Evolutionary conservation across 345 rosid species (phyloP).

Genomic region (Syzygium aromaticum): DNA sequence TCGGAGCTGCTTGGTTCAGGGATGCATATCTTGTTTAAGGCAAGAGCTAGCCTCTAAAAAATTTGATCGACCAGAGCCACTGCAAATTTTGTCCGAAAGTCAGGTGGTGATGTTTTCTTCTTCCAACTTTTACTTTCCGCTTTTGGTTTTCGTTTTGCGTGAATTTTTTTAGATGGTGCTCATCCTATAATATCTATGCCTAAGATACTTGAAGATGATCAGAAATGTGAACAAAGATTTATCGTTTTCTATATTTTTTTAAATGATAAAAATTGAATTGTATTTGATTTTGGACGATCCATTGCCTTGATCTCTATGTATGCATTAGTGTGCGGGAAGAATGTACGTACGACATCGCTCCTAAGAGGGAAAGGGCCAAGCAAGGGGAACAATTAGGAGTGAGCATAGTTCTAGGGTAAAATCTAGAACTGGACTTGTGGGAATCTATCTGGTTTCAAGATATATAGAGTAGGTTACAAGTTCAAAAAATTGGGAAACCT

Average conservation of each 20-base stretch:
- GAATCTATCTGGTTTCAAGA: too few species aligned
- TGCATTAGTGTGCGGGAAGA: slow-evolving; percentile 24
- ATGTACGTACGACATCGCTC: background rate
- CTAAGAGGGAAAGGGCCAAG: too few species aligned
- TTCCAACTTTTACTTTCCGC: background rate
- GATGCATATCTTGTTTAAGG: background rate
- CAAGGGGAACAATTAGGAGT: too few species aligned
- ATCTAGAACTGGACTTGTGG: too few species aligned
- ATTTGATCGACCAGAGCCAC: background rate
- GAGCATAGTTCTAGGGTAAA: too few species aligned
- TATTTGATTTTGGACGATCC: background rate
- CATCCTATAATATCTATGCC: background rate
- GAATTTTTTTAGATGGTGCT: background rate
- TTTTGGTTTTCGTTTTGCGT: background rate
- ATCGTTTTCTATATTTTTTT: background rate
- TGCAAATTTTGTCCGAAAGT: background rate
- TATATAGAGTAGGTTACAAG: too few species aligned
- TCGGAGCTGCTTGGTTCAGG: slow-evolving; percentile 13
- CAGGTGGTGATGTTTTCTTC: background rate
- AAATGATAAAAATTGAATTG: background rate
- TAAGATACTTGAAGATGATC: background rate
- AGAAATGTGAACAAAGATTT: background rate
- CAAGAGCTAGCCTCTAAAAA: too few species aligned
- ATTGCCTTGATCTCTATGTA: background rate
- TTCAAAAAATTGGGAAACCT: too few species aligned